A percentile compares a stretch with the other conserved stretches of the same genome.
These are phyloP conservation scores for Plasmodium gaboni DNA, from an alignment of 169 alveolate species.

Conservation along the genomic window DNA sequence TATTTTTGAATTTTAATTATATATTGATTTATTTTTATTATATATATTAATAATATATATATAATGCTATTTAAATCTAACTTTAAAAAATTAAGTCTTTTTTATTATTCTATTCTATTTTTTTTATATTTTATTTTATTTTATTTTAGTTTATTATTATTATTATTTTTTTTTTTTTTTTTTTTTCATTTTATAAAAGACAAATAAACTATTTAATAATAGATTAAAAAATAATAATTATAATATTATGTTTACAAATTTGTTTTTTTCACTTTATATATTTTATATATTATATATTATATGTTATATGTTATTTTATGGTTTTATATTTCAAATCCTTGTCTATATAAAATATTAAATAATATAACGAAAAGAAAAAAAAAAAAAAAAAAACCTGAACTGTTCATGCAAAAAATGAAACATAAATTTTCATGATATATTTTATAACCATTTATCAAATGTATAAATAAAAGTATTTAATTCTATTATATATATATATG, in stretches of 20 bases:
- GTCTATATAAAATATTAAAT: too few relatives aligned
- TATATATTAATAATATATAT: conserved; percentile 3
- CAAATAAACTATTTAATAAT: conserved; percentile 2
- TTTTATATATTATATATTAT: too few relatives aligned
- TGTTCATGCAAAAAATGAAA: too few relatives aligned
- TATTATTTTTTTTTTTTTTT: conserved; percentile 20
- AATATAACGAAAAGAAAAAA: too few relatives aligned
- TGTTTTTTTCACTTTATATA: not conserved
- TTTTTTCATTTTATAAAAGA: not conserved
- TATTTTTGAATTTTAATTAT: conserved; percentile 35
- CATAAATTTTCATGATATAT: too few relatives aligned
- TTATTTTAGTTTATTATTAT: not conserved
- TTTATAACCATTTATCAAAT: too few relatives aligned
- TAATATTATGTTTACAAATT: not conserved
- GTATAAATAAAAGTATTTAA: too few relatives aligned
- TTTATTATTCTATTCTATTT: too few relatives aligned
- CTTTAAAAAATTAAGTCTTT: conserved; percentile 6
- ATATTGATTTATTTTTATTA: conserved; percentile 26
- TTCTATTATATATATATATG: too few relatives aligned
- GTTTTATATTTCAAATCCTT: too few relatives aligned
- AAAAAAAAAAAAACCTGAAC: too few relatives aligned
- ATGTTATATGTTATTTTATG: too few relatives aligned
- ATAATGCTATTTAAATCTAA: conserved; percentile 20
- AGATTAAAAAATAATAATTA: not conserved
- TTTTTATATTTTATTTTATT: not conserved